Evolutionary conservation across 2,329 filamentous ascomycete species (phyloP).

Genomic region (Beauveria scarabaeidicola): DNA sequence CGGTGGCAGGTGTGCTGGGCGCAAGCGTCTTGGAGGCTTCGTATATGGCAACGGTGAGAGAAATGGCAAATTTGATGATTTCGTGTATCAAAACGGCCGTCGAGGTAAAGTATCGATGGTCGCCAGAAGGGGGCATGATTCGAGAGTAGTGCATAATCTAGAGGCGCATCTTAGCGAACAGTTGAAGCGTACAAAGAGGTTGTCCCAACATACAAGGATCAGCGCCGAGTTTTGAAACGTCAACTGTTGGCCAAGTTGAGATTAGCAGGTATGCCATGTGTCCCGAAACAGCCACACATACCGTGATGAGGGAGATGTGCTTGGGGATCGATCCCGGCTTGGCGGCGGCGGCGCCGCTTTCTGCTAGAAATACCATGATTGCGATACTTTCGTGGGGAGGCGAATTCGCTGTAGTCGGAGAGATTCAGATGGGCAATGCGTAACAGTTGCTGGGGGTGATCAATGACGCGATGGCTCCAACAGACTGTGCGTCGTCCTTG

Average conservation of each 20-base stretch:
- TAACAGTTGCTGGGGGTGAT: not conserved
- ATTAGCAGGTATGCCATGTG: not conserved
- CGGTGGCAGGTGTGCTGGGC: constrained; percentile 69
- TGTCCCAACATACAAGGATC: constrained; percentile 47
- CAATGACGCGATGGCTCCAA: not conserved
- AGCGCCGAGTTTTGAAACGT: constrained; percentile 68
- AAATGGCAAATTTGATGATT: constrained; percentile 80
- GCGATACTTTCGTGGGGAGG: not conserved
- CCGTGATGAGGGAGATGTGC: constrained; percentile 17
- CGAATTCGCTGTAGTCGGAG: not conserved
- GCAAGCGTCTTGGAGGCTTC: constrained; percentile 73
- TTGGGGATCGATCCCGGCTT: constrained; percentile 8
- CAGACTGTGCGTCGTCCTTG: not conserved
- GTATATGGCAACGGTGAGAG: constrained; percentile 77
- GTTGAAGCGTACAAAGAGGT: not conserved
- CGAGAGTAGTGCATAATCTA: constrained; percentile 92
- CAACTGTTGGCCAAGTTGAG: constrained; percentile 38
- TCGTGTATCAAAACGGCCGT: constrained; percentile 93
- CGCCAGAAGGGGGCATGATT: constrained; percentile 76
- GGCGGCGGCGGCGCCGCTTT: not conserved
- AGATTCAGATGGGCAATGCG: not conserved
- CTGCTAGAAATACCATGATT: not conserved
- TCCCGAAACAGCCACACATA: constrained; percentile 3
- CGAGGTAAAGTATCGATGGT: constrained; percentile 85
- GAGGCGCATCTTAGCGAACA: constrained; percentile 12